Evolutionary conservation across 257 asterid species (phyloP).

Genomic region (Avicennia marina): DNA sequence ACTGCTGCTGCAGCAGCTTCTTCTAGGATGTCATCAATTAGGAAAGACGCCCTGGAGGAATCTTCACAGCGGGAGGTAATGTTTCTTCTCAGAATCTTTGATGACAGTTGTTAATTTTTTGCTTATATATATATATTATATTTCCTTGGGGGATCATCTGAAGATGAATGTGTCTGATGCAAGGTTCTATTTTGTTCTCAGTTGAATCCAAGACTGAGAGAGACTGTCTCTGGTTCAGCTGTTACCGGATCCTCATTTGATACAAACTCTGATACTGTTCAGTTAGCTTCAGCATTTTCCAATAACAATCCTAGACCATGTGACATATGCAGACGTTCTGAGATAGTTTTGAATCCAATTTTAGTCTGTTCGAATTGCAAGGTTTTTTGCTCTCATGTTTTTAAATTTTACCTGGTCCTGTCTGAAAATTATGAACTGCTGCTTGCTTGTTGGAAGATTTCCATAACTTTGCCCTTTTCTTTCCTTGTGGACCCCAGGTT

Average conservation of each 20-base stretch:
- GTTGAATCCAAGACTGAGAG: conserved; percentile 59
- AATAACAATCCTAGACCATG: conserved; percentile 74
- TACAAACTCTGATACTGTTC: conserved; percentile 40
- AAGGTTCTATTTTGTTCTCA: conserved; percentile 39
- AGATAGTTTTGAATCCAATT: conserved; percentile 74
- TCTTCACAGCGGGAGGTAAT: conserved; percentile 60
- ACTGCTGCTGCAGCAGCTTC: conserved; percentile 99
- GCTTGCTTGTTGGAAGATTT: conserved; percentile 4
- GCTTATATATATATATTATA: background rate
- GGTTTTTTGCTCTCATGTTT: conserved; percentile 36
- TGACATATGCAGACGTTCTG: conserved; percentile 79
- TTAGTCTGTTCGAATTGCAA: conserved; percentile 92
- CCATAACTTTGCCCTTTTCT: background rate
- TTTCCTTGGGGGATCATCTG: conserved; percentile 42
- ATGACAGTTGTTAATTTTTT: background rate
- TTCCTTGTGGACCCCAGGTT: conserved; percentile 43
- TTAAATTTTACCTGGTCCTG: background rate
- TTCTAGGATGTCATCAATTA: conserved; percentile 69
- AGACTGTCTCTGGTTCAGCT: conserved; percentile 52
- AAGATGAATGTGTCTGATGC: conserved; percentile 42
- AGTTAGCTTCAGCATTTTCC: conserved; percentile 42
- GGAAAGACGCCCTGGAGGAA: conserved; percentile 81
- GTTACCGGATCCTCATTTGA: conserved; percentile 46
- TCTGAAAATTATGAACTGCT: background rate
- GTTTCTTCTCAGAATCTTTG: conserved; percentile 2